phyloP scores from a whole-genome alignment of 208 protist genomes.

The Leptomonas seymouri region DNA sequence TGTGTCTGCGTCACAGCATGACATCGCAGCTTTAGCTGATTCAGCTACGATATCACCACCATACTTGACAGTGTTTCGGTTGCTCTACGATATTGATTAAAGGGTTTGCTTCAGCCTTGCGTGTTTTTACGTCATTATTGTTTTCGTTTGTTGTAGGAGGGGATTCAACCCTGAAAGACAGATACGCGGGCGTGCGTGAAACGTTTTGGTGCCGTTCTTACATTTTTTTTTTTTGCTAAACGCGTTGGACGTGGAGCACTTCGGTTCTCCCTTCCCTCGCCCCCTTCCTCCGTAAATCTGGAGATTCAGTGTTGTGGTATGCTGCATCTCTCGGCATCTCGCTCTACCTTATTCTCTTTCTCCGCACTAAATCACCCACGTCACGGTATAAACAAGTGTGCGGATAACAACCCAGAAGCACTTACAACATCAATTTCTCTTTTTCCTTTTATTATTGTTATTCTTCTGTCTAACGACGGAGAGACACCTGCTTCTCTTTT shows the following conservation, averaged over 20 bases:
- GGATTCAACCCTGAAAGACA: no score
- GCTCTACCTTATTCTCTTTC: background rate
- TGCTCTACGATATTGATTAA: background rate
- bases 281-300: no score
- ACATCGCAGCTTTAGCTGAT: background rate
- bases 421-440: no score
- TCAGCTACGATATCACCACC: background rate
- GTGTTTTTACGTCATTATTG: conserved; percentile 1
- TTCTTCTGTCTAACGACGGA: background rate
- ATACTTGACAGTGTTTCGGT: background rate
- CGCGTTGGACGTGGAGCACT: no score
- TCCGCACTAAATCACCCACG: no score
- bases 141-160: no score
- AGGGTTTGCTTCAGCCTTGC: conserved; percentile 2
- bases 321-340: background rate
- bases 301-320: background rate
- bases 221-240: background rate
- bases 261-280: no score
- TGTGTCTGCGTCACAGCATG: background rate
- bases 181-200: no score
- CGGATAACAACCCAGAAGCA: background rate
- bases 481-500: conserved; percentile 4
- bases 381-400: background rate
- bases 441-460: conserved; percentile 12
- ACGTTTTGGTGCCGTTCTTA: background rate